phyloP scores from a whole-genome alignment of 805 yeast species.

The Saturnispora bothae region DNA sequence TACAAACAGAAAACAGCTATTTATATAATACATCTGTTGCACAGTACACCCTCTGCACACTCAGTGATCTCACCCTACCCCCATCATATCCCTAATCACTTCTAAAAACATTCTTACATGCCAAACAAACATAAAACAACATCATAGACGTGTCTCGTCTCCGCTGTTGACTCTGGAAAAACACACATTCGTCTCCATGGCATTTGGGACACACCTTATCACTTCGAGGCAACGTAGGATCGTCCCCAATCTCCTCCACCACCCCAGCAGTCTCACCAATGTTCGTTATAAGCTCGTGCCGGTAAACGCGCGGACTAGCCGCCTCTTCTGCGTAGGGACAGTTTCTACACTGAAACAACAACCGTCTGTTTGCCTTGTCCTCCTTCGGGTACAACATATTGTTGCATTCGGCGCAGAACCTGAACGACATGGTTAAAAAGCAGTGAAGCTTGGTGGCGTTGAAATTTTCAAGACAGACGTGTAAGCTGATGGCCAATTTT shows the following conservation, averaged over 20 bases:
- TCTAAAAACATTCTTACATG: constrained; percentile 69
- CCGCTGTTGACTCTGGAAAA: constrained; percentile 93
- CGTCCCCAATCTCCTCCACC: constrained; percentile 88
- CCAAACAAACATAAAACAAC: constrained; percentile 81
- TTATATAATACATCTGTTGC: not conserved
- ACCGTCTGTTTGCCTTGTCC: constrained; percentile 66
- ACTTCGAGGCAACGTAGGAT: constrained; percentile 95
- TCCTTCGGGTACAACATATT: constrained; percentile 97
- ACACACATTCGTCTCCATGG: constrained; percentile 81
- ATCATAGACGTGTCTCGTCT: constrained; percentile 94
- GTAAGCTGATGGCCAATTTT: not conserved
- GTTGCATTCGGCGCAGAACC: constrained; percentile 95
- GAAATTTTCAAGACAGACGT: no score
- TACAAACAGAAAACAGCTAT: no score
- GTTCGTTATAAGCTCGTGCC: constrained; percentile 86
- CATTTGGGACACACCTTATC: constrained; percentile 91
- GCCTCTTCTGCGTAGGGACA: constrained; percentile 92
- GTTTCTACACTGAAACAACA: constrained; percentile 87
- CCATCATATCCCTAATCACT: constrained; percentile 1
- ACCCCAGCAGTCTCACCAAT: constrained; percentile 97
- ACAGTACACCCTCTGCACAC: not conserved
- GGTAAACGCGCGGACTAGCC: constrained; percentile 73
- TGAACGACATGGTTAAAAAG: constrained; percentile 45
- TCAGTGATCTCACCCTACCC: not conserved
- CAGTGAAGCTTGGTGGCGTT: no score